Evolutionary conservation across 2,329 filamentous ascomycete species (phyloP).

Genomic region (Nothopassalora personata): DNA sequence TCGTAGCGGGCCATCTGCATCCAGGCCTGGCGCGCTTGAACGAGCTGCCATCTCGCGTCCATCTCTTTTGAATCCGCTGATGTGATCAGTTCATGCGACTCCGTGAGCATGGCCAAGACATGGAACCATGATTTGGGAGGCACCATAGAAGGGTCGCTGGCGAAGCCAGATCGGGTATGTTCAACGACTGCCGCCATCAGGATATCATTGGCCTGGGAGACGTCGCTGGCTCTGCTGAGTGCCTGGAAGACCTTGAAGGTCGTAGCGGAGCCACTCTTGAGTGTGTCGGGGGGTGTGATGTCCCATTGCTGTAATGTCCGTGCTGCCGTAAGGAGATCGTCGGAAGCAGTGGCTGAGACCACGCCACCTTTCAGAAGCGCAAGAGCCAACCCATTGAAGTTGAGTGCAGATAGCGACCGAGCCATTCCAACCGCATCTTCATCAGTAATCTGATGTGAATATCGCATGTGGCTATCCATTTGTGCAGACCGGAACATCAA

Average conservation of each 20-base stretch:
- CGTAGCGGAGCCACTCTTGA: slow-evolving; percentile 33
- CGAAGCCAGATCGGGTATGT: slow-evolving; percentile 7
- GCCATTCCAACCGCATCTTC: slow-evolving; percentile 65
- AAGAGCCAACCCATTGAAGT: slow-evolving; percentile 79
- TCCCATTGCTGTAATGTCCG: slow-evolving; percentile 88
- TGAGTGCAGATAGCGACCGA: slow-evolving; percentile 71
- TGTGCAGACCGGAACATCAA: slow-evolving; percentile 86
- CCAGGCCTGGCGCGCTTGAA: slow-evolving; percentile 66
- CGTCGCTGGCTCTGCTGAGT: slow-evolving; percentile 39
- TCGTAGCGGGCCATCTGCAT: slow-evolving; percentile 63
- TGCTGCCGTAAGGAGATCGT: slow-evolving; percentile 29
- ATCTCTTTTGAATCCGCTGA: slow-evolving; percentile 57
- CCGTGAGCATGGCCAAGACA: slow-evolving; percentile 67
- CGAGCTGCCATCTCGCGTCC: slow-evolving; percentile 55
- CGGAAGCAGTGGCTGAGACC: slow-evolving; percentile 39
- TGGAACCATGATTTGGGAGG: slow-evolving; percentile 31
- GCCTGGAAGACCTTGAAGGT: slow-evolving; percentile 78
- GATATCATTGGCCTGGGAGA: slow-evolving; percentile 6
- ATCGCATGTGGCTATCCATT: slow-evolving; percentile 76
- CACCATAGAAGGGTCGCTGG: not conserved
- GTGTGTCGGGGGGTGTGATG: slow-evolving; percentile 63
- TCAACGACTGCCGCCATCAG: slow-evolving; percentile 9
- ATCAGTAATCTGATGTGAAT: slow-evolving; percentile 50
- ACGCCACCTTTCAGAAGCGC: slow-evolving; percentile 67
- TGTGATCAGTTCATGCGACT: slow-evolving; percentile 72